phyloP scores from a whole-genome alignment of 202 grass and related monocot genomes.

The Brachypodium distachyon region DNA sequence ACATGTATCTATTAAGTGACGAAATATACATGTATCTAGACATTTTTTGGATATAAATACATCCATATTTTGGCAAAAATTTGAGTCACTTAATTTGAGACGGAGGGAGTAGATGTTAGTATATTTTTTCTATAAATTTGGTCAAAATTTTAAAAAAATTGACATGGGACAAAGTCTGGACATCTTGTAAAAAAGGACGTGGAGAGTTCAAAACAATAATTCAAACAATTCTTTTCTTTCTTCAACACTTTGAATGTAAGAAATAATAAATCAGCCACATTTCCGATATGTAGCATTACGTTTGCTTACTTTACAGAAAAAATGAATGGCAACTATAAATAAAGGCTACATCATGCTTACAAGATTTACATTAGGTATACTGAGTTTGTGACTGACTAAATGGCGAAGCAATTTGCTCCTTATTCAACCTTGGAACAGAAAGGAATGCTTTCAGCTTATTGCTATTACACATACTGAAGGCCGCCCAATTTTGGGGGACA shows the following conservation, averaged over 20 bases:
- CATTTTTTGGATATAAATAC: too few relatives aligned
- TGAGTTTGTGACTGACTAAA: not conserved
- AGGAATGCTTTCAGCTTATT: not conserved
- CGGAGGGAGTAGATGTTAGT: too few relatives aligned
- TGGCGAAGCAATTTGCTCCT: slow-evolving; percentile 24
- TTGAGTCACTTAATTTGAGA: too few relatives aligned
- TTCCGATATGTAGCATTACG: not conserved
- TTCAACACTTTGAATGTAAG: not conserved
- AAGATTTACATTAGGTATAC: not conserved
- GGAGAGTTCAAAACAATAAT: not conserved
- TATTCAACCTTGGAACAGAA: slow-evolving; percentile 14
- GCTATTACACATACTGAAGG: not conserved
- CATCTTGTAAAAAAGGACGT: too few relatives aligned
- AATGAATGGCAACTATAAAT: not conserved
- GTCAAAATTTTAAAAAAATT: too few relatives aligned
- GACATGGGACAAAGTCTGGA: too few relatives aligned
- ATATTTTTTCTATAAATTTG: too few relatives aligned
- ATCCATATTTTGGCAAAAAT: too few relatives aligned
- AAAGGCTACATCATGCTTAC: not conserved
- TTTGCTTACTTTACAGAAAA: not conserved
- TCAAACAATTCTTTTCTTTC: not conserved
- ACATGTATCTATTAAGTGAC: too few relatives aligned
- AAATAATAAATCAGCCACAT: not conserved
- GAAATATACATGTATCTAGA: too few relatives aligned
- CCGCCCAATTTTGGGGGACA: slow-evolving; percentile 1